Base-by-base conservation (phyloP, 495 filamentous ascomycete genomes). In the Talaromyces wortmannii region DNA sequence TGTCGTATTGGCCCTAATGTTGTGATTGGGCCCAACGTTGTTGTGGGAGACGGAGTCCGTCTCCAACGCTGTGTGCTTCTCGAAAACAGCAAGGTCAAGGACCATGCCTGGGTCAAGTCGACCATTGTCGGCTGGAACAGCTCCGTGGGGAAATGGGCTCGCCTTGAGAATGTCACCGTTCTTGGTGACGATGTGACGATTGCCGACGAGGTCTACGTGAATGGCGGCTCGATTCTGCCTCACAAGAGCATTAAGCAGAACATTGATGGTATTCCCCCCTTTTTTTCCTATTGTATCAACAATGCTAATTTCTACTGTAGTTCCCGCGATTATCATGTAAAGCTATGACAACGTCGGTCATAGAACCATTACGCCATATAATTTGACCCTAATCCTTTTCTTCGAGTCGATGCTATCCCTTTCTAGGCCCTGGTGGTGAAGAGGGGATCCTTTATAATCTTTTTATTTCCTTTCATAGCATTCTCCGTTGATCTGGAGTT, bases 71-170 rank as follows among this genome's bases (percentile, higher is more conserved):
- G 90, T 68, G 95, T 97, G 29, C 73, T 99, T 15, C 80, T 99
- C 56, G 82, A 85, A 56, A 88, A 90, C 63, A 87, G 87, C 68
- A 97, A 91, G 76, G 88, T 96, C 67, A 97, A 97, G 82, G 94
- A 99, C 70, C 94, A 99, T 71, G 94, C 94, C 10, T 99, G 94
- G 94, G 83, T 99, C 69, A 99, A 99, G 83, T 92, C 88, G 63
- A 95, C 94, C 61, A 99, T 99, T 67, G 92, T 99, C 11, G 94
- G 94, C 61, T 99, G 94, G 94, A 97, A 97, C 78, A 95, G 90
- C 78, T 87, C 85, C 33, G 90, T 99, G 36, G 94, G 94, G 57
- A 85, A 85, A 62, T 99, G 94, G 94, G 92, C 94, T 55, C 86
- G 94, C 57, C 76, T 99, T 63, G 94, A 99, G 80, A 98, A 98